Percentiles rank a stretch among this genome's conserved stretches.
Evolutionary conservation across 1,284 basidiomycete genomes (phyloP).

Genomic region (Cystobasidiaceae sp.): DNA sequence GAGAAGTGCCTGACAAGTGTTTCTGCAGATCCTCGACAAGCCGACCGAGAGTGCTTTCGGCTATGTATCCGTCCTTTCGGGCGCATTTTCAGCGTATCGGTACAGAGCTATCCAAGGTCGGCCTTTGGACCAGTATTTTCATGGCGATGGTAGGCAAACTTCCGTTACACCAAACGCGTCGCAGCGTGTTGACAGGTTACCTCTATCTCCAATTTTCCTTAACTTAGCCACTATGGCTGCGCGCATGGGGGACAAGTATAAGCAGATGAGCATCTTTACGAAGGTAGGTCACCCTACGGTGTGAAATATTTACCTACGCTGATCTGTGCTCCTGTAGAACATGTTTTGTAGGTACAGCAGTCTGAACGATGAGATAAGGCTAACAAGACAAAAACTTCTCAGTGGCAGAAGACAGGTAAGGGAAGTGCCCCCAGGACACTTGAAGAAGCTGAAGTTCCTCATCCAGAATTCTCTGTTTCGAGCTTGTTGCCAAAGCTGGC

Average conservation of each 20-base stretch:
- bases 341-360: conserved; percentile 14
- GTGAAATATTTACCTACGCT: background rate
- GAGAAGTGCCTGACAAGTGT: background rate
- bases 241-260: conserved; percentile 30
- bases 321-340: conserved; percentile 7
- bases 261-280: conserved; percentile 34
- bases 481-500: conserved; percentile 45
- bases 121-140: conserved; percentile 95
- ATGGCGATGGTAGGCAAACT: conserved; percentile 57
- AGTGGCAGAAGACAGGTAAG: conserved; percentile 27
- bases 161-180: background rate
- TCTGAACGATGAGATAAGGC: too few relatives aligned
- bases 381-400: background rate
- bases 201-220: too few relatives aligned
- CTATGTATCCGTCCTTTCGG: conserved; percentile 82
- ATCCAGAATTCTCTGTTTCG: conserved; percentile 36
- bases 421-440: background rate
- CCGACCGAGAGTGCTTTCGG: conserved; percentile 93
- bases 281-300: conserved; percentile 18
- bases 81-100: conserved; percentile 93
- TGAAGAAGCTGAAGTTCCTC: background rate
- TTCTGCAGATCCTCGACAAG: conserved; percentile 72
- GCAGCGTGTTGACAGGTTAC: too few relatives aligned
- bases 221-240: conserved; percentile 25
- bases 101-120: conserved; percentile 85